A percentile compares a stretch with the other conserved stretches of the same genome.
phyloP scores from a whole-genome alignment of 2,329 filamentous ascomycete genomes.

The Delphinella strobiligena region DNA sequence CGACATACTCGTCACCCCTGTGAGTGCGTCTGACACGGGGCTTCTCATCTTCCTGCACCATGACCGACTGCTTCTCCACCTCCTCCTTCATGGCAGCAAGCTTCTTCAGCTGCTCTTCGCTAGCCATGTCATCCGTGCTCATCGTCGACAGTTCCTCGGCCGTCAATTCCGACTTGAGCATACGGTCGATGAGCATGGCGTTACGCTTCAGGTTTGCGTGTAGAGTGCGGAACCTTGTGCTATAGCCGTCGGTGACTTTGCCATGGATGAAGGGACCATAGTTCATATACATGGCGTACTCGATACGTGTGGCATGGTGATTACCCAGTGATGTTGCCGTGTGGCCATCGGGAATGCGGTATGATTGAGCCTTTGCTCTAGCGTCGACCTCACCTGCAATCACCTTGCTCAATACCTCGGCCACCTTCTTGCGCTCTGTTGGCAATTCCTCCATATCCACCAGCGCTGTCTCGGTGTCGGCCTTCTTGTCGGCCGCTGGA shows the following conservation, averaged over 20 bases:
- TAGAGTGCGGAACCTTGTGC: slow-evolving; percentile 59
- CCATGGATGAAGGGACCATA: no score
- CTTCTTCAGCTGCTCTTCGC: slow-evolving; percentile 72
- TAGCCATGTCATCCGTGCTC: slow-evolving; percentile 82
- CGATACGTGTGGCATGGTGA: slow-evolving; percentile 64
- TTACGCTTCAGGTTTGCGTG: slow-evolving; percentile 86
- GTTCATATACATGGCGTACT: slow-evolving; percentile 52
- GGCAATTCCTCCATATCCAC: slow-evolving; percentile 40
- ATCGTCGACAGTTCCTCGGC: slow-evolving; percentile 74
- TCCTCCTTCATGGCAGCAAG: slow-evolving; percentile 66
- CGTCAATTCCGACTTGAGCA: slow-evolving; percentile 61
- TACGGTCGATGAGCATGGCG: slow-evolving; percentile 57
- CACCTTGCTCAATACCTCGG: slow-evolving; percentile 57
- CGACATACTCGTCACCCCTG: slow-evolving; percentile 86
- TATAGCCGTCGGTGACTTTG: no score
- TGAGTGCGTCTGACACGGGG: slow-evolving; percentile 80
- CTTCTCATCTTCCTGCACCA: slow-evolving; percentile 60
- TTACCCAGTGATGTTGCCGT: slow-evolving; percentile 54
- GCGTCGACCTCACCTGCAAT: slow-evolving; percentile 54
- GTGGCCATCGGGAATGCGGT: slow-evolving; percentile 50
- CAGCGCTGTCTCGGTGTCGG: slow-evolving; percentile 20
- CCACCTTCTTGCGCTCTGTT: slow-evolving; percentile 55
- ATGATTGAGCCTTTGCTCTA: slow-evolving; percentile 54
- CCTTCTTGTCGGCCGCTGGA: slow-evolving; percentile 16
- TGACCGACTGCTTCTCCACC: slow-evolving; percentile 70